Percentiles rank a stretch among this genome's conserved stretches.
Conservation (phyloP, 2,329 filamentous ascomycete species). For the Sporothrix pseudoabietina region DNA sequence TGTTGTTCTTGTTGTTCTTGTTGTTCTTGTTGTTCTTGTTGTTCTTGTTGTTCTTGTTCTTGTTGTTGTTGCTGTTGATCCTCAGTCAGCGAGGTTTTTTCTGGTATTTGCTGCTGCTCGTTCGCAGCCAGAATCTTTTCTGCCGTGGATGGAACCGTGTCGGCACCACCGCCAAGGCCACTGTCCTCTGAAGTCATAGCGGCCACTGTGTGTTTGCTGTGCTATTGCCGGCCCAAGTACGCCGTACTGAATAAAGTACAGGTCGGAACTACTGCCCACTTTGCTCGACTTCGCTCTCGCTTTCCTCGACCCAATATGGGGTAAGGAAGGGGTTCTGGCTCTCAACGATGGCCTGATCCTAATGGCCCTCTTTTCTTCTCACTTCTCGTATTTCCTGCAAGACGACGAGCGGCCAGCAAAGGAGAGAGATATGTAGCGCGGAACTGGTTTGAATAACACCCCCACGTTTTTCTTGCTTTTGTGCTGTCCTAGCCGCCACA, state of each 20-base stretch:
- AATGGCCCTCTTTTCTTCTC: neutral
- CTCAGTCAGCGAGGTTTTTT: neutral
- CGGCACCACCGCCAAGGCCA: neutral
- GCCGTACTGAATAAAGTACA: no score
- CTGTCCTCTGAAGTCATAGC: neutral
- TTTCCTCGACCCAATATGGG: neutral
- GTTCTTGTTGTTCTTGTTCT: neutral
- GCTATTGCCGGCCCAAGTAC: neutral
- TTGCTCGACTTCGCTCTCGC: neutral
- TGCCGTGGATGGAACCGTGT: neutral
- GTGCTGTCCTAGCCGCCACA: neutral
- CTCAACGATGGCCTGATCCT: neutral
- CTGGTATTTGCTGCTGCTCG: neutral
- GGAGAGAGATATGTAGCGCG: neutral
- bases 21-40: no score
- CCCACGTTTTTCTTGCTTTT: neutral
- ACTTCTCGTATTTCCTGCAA: neutral
- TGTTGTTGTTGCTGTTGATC: neutral
- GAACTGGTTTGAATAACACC: neutral
- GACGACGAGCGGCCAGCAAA: neutral
- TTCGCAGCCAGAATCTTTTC: neutral
- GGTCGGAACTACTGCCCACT: neutral
- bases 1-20: neutral
- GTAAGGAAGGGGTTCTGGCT: neutral
- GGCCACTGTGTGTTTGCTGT: neutral